Evolutionary conservation across 2,329 filamentous ascomycete genomes (phyloP), one percentile per base, ranked within the genome.

Genomic region (Pezicula rhizophila): DNA sequence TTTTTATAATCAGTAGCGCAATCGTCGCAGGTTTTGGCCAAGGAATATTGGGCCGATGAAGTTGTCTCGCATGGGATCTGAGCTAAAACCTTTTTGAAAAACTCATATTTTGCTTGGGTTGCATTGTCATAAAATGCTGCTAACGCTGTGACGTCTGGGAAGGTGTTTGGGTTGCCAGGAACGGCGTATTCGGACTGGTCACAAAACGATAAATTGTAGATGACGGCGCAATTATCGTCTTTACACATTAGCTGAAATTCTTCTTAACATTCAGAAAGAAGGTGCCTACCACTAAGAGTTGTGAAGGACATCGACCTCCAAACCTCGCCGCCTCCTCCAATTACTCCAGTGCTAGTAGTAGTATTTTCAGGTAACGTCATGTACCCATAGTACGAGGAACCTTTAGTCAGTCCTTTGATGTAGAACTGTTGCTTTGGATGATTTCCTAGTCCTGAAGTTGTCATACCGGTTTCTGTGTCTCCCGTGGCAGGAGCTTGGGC

Each of bases 171-270:
- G 60, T 95, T 95, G 37, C 86, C 84, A 0, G 93, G 93, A 0
- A 96, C 93, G 6, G 92, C 87, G 64, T 96, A 96, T 45, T 92
- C 89, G 42, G 92, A 86, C 59, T 92, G 82, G 57, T 85, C 79
- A 70, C 93, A 99, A 66, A 97, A 95, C 0, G 82, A 74, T n/a
- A 99, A 80, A 62, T 95, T 84, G 66, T 84, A 91, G 41, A 97
- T 76, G 37, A 99, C 77, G 51, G 85, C 85, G 66, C 93, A 99
- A 61, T 91, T 95, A 51, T 82, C 79, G 50, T 87, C 88, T 81
- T 25, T 15, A 8, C 28, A 25, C 20, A 44, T 59, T 50, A 60
- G 54, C 46, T 43, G 20, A 26, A 18, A 15, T 23, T 23, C n/a
- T 18, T 15, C n/a, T 42, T 10, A 46, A 33, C 25, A 26, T 18